phyloP scores from a whole-genome alignment of 2,329 filamentous ascomycete species.

The Sporothrix inflata region DNA sequence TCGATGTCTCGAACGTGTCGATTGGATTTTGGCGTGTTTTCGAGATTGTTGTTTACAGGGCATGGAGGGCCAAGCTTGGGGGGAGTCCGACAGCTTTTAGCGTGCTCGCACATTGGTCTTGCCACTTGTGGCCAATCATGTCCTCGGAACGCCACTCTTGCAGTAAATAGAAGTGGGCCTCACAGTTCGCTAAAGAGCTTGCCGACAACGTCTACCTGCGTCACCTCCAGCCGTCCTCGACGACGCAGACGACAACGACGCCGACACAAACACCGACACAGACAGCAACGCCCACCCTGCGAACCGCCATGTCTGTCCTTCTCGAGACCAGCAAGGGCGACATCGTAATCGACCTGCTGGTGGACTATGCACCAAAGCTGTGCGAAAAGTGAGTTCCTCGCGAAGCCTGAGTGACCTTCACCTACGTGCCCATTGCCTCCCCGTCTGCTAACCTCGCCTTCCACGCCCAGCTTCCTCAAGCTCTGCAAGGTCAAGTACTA shows the following conservation, averaged over 20 bases:
- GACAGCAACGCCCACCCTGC: background rate
- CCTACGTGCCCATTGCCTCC: background rate
- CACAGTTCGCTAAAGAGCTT: background rate
- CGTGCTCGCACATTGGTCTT: background rate
- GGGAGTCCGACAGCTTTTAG: background rate
- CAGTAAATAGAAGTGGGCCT: background rate
- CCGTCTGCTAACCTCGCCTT: background rate
- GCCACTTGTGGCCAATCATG: constrained; percentile 11
- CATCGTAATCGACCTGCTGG: constrained; percentile 89
- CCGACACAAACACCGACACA: background rate
- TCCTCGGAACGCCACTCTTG: background rate
- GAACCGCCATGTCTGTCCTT: constrained; percentile 76
- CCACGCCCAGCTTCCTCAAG: constrained; percentile 77
- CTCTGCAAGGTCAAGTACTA: constrained; percentile 99
- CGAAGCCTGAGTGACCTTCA: background rate
- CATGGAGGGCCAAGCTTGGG: background rate
- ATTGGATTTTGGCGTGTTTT: background rate
- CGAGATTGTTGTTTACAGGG: background rate
- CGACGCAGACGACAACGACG: background rate
- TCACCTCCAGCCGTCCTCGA: background rate
- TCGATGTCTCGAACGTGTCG: background rate
- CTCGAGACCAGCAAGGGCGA: constrained; percentile 92
- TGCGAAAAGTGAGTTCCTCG: constrained; percentile 84
- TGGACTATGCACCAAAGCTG: constrained; percentile 85
- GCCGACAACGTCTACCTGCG: background rate